phyloP scores from a whole-genome alignment of 2,329 filamentous ascomycete genomes.

The Aschersonia sp. region DNA sequence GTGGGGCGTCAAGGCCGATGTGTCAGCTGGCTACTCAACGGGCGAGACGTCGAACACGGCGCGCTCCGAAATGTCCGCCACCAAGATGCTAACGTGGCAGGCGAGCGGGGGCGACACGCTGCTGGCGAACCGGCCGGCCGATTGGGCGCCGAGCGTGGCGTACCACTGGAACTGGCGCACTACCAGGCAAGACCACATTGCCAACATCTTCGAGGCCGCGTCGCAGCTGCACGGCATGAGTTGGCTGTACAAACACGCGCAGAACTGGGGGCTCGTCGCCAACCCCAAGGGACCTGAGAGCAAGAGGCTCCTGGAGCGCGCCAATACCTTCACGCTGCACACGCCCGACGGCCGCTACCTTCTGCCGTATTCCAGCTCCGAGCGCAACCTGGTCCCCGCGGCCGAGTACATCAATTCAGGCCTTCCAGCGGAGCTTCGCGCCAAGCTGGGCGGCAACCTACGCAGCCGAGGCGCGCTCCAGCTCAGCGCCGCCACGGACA shows the following conservation, averaged over 20 bases:
- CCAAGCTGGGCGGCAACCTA: no score
- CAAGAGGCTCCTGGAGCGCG: no score
- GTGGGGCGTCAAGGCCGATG: neutral
- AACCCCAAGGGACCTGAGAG: neutral
- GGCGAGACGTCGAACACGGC: neutral
- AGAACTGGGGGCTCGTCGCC: neutral
- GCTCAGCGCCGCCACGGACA: no score
- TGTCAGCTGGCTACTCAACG: neutral
- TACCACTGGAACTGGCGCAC: constrained; percentile 4
- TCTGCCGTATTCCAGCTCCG: no score
- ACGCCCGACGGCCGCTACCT: no score
- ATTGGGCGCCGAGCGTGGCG: constrained; percentile 2
- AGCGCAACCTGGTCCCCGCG: no score
- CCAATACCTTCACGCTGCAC: no score
- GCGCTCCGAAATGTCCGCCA: neutral
- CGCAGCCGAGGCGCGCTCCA: no score
- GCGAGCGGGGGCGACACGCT: constrained; percentile 3
- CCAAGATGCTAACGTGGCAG: constrained; percentile 1
- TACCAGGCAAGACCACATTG: neutral
- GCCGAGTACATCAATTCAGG: no score
- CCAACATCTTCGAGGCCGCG: neutral
- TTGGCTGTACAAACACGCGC: neutral
- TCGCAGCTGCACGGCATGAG: neutral
- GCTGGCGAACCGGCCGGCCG: neutral
- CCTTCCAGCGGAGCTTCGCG: no score